These are phyloP conservation scores for Secale cereale DNA, from an alignment of 176 grass and related monocot species.

Conservation along the genomic window DNA sequence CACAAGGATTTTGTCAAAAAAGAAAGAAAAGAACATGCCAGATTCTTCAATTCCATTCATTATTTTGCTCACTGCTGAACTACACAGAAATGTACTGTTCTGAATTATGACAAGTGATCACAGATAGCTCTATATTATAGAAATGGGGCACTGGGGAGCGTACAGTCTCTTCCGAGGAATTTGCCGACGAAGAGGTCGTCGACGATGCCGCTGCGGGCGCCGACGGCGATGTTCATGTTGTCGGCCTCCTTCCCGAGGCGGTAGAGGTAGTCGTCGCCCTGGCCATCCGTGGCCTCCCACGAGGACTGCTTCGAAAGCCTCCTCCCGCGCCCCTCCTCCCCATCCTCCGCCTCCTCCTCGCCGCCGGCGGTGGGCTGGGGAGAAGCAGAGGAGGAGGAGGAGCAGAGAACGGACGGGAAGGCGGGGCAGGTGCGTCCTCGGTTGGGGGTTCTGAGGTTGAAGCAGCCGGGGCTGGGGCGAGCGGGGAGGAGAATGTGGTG, in stretches of 20 bases:
- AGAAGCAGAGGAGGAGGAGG: neutral
- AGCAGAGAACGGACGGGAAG: constrained; percentile 16
- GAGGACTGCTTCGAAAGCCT: constrained; percentile 67
- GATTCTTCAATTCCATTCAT: neutral
- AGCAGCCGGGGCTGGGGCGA: neutral
- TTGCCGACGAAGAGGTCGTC: constrained; percentile 84
- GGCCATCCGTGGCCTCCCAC: constrained; percentile 65
- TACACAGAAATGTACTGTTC: neutral
- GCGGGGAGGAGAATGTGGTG: neutral
- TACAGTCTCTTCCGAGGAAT: constrained; percentile 89
- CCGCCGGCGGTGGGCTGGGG: constrained; percentile 29
- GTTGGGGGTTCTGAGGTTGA: neutral
- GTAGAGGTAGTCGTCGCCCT: constrained; percentile 84
- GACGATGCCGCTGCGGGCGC: constrained; percentile 60
- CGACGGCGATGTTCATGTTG: constrained; percentile 86
- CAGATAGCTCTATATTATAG: neutral
- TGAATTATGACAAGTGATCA: neutral
- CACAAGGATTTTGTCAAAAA: constrained; percentile 5
- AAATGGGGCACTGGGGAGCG: neutral
- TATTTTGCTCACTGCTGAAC: neutral
- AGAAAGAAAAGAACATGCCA: neutral
- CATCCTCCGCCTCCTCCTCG: neutral
- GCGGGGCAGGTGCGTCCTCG: neutral
- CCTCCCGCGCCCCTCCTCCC: neutral
- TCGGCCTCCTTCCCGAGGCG: constrained; percentile 83